Base-by-base conservation (phyloP, 352 stramenopile genomes). In the Globisporangium lucens region DNA sequence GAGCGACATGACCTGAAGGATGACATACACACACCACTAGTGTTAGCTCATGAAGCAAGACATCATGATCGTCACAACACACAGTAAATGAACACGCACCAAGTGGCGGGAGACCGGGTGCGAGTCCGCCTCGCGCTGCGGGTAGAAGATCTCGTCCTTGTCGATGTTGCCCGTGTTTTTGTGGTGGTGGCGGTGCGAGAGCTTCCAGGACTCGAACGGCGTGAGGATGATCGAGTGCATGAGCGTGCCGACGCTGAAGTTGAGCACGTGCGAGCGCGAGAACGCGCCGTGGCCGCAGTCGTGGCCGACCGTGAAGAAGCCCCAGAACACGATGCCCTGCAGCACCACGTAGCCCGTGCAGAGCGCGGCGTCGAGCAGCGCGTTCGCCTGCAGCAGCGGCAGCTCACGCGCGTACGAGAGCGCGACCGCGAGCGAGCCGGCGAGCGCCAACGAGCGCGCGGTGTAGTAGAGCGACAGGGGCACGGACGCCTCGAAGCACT, bases 141-240 rank as follows among this genome's bases (percentile, higher is more conserved):
- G 86, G 73, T 91, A 91, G 65, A 93, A 94, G 67, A 93, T 83
- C 68, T 93, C 86, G 63, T 94, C 86, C 20, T 87, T 82, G 73
- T 94, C 86, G 58, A 93, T 87, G 75, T 92, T 93, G 69, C 86
- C 86, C 67, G 84, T 94, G 78, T 94, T 94, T 76, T 91, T 92
- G 82, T 94, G 86, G 75, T 94, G 86, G 67, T 90, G 84, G 49
- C 86, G 84, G 73, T 93, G 86, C 58, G 86, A 88, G 59, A 92
- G 75, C 70, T 92, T 90, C 84, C 86, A 94, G 56, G 78, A 79
- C 72, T 92, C 79, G 75, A 83, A 94, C 24, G 86, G 86, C 65
- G 83, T 91, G 47, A 94, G 79, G 68, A 93, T 89, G 59, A 90
- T 73, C 73, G 86, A 93, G 75, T 94, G 86, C 38, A 89, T 89